Percentiles rank a stretch among this genome's conserved stretches.
Conservation (phyloP, 768 basidiomycete genomes). For the Harrya chromipes region DNA sequence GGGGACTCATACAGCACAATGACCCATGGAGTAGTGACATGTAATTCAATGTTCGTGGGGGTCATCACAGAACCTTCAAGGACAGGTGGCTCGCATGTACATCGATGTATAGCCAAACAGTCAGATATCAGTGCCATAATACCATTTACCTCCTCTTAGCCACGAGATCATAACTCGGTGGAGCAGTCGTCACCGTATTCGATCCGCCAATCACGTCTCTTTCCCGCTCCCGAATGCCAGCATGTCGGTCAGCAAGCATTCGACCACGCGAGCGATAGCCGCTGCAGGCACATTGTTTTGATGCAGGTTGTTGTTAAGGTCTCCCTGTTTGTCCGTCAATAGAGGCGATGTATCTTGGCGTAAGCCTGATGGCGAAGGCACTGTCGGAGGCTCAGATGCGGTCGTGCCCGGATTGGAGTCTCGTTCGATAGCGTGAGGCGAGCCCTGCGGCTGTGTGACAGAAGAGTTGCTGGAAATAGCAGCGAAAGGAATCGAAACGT, state of each 20-base stretch:
- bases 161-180: conserved; percentile 12
- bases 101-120: neutral
- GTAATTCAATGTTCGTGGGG: too few relatives aligned
- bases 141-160: neutral
- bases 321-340: conserved; percentile 25
- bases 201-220: conserved; percentile 17
- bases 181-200: conserved; percentile 14
- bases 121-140: neutral
- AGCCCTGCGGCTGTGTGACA: conserved; percentile 1
- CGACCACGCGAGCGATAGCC: conserved; percentile 22
- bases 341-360: conserved; percentile 6
- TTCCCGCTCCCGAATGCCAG: conserved; percentile 20
- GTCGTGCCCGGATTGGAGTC: neutral
- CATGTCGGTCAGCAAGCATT: conserved; percentile 24
- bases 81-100: neutral
- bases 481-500: conserved; percentile 7
- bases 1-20: too few relatives aligned
- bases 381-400: neutral
- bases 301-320: conserved; percentile 22
- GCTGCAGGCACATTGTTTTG: conserved; percentile 22
- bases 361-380: neutral
- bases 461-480: conserved; percentile 1
- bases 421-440: conserved; percentile 4
- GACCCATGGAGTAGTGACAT: too few relatives aligned
- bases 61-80: too few relatives aligned